Evolutionary conservation across 2,329 filamentous ascomycete genomes (phyloP).

Genomic region (Nothomitra cinnamomea): DNA sequence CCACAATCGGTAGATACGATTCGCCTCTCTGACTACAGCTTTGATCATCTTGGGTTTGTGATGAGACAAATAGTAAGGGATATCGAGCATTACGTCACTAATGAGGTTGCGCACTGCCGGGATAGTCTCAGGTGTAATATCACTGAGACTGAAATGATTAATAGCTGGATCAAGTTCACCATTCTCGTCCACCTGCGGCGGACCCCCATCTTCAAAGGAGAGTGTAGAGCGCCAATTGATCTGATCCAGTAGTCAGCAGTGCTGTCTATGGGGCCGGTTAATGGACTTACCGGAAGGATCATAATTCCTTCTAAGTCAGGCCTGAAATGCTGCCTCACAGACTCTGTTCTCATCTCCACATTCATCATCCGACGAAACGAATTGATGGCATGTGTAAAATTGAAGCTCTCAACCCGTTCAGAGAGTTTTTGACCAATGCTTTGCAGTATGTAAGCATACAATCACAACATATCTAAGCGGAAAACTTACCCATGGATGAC

Average conservation of each 20-base stretch:
- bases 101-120: constrained; percentile 88
- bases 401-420: constrained; percentile 85
- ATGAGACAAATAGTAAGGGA: constrained; percentile 93
- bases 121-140: constrained; percentile 82
- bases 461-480: not conserved
- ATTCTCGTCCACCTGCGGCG: constrained; percentile 30
- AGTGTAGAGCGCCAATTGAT: constrained; percentile 86
- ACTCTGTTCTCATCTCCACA: constrained; percentile 57
- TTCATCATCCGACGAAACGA: constrained; percentile 75
- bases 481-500: constrained; percentile 58
- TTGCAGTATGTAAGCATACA: not conserved
- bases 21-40: constrained; percentile 77
- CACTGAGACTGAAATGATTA: constrained; percentile 54
- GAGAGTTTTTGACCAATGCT: constrained; percentile 86
- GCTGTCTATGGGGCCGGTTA: not conserved
- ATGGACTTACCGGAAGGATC: constrained; percentile 49
- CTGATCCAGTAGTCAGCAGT: constrained; percentile 11
- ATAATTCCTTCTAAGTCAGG: constrained; percentile 76
- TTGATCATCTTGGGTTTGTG: constrained; percentile 92
- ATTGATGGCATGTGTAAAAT: constrained; percentile 94
- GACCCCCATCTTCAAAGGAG: constrained; percentile 66
- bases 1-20: constrained; percentile 91
- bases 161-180: constrained; percentile 35
- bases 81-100: constrained; percentile 95
- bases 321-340: constrained; percentile 59